These are phyloP conservation scores for Wallacemonas sp. DNA, from an alignment of 208 protist genomes.

Conservation along the genomic window DNA sequence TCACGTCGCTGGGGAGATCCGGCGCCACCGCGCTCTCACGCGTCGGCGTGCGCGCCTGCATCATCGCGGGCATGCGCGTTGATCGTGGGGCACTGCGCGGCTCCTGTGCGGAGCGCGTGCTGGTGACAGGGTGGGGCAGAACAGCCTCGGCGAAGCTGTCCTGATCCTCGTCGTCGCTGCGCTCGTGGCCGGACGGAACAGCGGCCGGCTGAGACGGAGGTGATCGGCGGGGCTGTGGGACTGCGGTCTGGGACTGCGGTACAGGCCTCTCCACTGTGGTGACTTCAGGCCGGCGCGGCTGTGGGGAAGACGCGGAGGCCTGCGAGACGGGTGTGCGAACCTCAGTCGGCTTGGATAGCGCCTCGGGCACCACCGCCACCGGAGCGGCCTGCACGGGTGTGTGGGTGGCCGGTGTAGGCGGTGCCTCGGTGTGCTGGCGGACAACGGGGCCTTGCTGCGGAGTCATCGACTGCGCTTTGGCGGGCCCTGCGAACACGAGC, in stretches of 20 bases:
- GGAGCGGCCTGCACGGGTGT: too few species aligned
- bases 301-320: not conserved
- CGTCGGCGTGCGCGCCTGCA: not conserved
- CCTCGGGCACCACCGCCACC: too few species aligned
- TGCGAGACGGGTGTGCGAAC: not conserved
- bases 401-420: too few species aligned
- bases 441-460: too few species aligned
- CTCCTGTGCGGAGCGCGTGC: not conserved
- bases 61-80: too few species aligned
- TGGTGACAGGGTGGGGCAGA: not conserved
- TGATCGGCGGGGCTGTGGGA: too few species aligned
- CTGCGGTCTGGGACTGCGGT: too few species aligned
- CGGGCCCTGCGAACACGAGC: not conserved
- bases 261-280: too few species aligned
- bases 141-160: constrained; percentile 2
- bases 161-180: not conserved
- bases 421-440: too few species aligned
- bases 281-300: not conserved
- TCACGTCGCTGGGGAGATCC: constrained; percentile 6
- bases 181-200: not conserved
- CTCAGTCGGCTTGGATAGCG: too few species aligned
- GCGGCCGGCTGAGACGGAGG: too few species aligned
- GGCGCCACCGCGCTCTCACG: not conserved
- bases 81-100: not conserved
- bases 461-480: not conserved